Percentiles rank a stretch among this genome's conserved stretches.
Conservation (phyloP, 2,329 filamentous ascomycete genomes). For the Diaporthe caulivora region DNA sequence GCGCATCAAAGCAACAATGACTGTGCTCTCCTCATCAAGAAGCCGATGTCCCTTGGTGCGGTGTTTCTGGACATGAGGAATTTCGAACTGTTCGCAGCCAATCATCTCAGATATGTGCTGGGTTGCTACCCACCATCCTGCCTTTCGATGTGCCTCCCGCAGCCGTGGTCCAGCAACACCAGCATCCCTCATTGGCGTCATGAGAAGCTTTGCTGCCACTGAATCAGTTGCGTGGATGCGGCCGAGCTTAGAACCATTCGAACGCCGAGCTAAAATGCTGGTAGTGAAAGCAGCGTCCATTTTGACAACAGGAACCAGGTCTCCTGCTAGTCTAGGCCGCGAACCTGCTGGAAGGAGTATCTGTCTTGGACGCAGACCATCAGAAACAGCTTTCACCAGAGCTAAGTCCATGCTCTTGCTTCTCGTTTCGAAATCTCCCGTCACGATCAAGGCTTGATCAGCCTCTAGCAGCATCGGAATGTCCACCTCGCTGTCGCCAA, state of each 20-base stretch:
- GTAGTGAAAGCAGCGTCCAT: slow-evolving; percentile 47
- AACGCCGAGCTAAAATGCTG: slow-evolving; percentile 37
- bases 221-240: slow-evolving; percentile 40
- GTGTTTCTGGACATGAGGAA: slow-evolving; percentile 65
- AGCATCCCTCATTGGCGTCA: slow-evolving; percentile 66
- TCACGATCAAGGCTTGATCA: slow-evolving; percentile 67
- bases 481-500: slow-evolving; percentile 28
- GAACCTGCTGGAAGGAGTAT: slow-evolving; percentile 56
- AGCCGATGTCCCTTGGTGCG: slow-evolving; percentile 60
- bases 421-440: slow-evolving; percentile 58
- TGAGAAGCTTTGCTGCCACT: slow-evolving; percentile 62
- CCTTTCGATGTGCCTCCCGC: slow-evolving; percentile 59
- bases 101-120: slow-evolving; percentile 60
- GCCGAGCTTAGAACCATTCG: not conserved
- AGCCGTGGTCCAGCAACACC: slow-evolving; percentile 58
- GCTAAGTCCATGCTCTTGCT: slow-evolving; percentile 65
- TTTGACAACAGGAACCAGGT: slow-evolving; percentile 55
- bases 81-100: slow-evolving; percentile 61
- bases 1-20: slow-evolving; percentile 73
- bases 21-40: slow-evolving; percentile 58
- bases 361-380: slow-evolving; percentile 58
- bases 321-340: slow-evolving; percentile 56
- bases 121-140: slow-evolving; percentile 66
- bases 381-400: slow-evolving; percentile 57
- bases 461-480: slow-evolving; percentile 50